These are phyloP conservation scores for Kodamaea anthophila DNA, from an alignment of 1,139 yeast genomes.

Conservation along the genomic window DNA sequence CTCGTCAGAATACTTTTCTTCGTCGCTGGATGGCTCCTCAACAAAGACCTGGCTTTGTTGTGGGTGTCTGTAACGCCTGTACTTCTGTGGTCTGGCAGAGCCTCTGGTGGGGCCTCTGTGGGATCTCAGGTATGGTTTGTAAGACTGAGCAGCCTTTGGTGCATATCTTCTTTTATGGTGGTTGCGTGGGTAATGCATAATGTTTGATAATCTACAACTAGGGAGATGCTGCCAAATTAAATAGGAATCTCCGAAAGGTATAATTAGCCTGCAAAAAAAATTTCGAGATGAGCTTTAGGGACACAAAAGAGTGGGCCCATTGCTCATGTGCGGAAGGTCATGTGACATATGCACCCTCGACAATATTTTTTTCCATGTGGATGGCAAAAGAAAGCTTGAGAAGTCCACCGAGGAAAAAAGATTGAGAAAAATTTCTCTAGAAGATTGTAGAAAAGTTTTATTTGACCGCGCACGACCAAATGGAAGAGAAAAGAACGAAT, in stretches of 20 bases:
- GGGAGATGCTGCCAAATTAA: background rate
- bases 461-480: slow-evolving; percentile 1
- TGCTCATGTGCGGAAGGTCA: slow-evolving; percentile 1
- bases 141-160: slow-evolving; percentile 11
- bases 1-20: slow-evolving; percentile 9
- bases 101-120: slow-evolving; percentile 10
- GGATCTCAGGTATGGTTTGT: slow-evolving; percentile 14
- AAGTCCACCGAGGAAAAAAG: background rate
- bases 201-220: background rate
- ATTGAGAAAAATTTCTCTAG: slow-evolving; percentile 1
- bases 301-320: background rate
- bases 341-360: slow-evolving; percentile 2
- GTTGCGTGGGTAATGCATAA: slow-evolving; percentile 9
- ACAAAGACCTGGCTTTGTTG: slow-evolving; percentile 34
- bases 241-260: background rate
- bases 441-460: slow-evolving; percentile 1
- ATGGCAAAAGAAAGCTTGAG: background rate
- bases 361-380: background rate
- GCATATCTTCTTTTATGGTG: slow-evolving; percentile 11
- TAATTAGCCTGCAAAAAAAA: slow-evolving; percentile 2
- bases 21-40: slow-evolving; percentile 34
- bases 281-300: slow-evolving; percentile 6
- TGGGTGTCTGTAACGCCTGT: slow-evolving; percentile 14
- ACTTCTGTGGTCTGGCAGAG: slow-evolving; percentile 1
- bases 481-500: background rate